Percentiles rank a stretch among this genome's conserved stretches.
phyloP scores from a whole-genome alignment of 805 yeast genomes.

The Candida tallmaniae region DNA sequence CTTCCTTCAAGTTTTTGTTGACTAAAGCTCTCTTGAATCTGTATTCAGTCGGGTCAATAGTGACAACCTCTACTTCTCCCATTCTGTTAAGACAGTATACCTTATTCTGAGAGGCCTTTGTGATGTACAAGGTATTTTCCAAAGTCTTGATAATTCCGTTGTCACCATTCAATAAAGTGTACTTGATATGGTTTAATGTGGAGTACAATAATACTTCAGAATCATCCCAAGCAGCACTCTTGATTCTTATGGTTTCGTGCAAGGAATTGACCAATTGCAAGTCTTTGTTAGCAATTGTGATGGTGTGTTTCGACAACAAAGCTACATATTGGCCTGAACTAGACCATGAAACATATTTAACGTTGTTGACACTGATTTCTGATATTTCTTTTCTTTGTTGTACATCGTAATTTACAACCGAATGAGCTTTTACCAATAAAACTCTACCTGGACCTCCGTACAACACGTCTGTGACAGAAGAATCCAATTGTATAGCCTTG shows the following conservation, averaged over 20 bases:
- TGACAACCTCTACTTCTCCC: constrained; percentile 74
- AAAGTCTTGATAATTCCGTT: constrained; percentile 90
- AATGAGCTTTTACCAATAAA: constrained; percentile 63
- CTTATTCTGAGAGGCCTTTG: constrained; percentile 61
- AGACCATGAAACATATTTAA: constrained; percentile 89
- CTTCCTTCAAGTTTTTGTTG: constrained; percentile 87
- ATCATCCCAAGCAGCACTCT: constrained; percentile 97
- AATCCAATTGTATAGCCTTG: constrained; percentile 69
- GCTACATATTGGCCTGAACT: constrained; percentile 84
- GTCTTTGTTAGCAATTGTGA: constrained; percentile 78
- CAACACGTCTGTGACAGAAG: constrained; percentile 65
- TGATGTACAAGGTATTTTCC: constrained; percentile 80
- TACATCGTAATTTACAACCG: constrained; percentile 82
- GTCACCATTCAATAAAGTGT: constrained; percentile 90
- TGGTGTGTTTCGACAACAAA: constrained; percentile 83
- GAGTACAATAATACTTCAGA: constrained; percentile 87
- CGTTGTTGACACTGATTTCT: constrained; percentile 66
- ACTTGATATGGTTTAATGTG: constrained; percentile 93
- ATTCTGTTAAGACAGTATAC: constrained; percentile 81
- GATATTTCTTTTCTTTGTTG: constrained; percentile 82
- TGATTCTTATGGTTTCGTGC: constrained; percentile 95
- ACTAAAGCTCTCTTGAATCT: constrained; percentile 92
- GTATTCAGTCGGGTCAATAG: constrained; percentile 94
- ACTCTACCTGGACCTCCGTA: constrained; percentile 81
- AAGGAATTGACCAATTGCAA: constrained; percentile 74